These are phyloP conservation scores for Phialophora macrospora DNA, from an alignment of 2,329 filamentous ascomycete genomes.

Conservation along the genomic window DNA sequence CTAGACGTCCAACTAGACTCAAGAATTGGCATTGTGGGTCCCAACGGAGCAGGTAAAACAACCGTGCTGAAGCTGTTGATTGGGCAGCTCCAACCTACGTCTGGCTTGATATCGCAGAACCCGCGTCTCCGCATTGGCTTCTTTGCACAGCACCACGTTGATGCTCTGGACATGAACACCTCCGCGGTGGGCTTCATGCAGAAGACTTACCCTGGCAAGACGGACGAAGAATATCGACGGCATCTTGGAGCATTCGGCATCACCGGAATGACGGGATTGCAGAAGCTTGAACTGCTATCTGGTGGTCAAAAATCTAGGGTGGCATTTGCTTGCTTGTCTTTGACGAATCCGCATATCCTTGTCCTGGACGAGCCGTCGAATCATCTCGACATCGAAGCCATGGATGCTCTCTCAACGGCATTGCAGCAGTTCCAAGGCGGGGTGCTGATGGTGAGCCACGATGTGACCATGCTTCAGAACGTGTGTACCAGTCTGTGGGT, in stretches of 20 bases:
- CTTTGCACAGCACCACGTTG: slow-evolving; percentile 98
- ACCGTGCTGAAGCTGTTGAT: slow-evolving; percentile 98
- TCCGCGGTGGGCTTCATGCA: slow-evolving; percentile 97
- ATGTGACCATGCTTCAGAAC: slow-evolving; percentile 97
- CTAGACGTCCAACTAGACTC: slow-evolving; percentile 97
- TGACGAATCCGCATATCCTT: slow-evolving; percentile 94
- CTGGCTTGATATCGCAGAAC: slow-evolving; percentile 84
- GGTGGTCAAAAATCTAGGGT: slow-evolving; percentile 99
- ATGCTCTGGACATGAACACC: slow-evolving; percentile 85
- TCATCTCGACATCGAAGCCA: slow-evolving; percentile 97
- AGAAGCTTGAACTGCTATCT: slow-evolving; percentile 92
- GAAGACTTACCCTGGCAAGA: slow-evolving; percentile 83
- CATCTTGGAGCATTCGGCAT: slow-evolving; percentile 85
- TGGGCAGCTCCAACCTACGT: slow-evolving; percentile 75
- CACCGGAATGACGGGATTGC: slow-evolving; percentile 92
- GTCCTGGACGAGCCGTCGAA: slow-evolving; percentile 98
- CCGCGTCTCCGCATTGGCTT: slow-evolving; percentile 89
- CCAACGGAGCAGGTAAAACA: slow-evolving; percentile 98
- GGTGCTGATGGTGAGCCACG: slow-evolving; percentile 98
- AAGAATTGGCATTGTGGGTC: slow-evolving; percentile 97
- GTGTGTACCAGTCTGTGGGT: slow-evolving; percentile 97
- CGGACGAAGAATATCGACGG: slow-evolving; percentile 94
- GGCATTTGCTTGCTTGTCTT: slow-evolving; percentile 91
- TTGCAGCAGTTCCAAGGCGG: slow-evolving; percentile 87
- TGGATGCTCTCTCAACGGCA: slow-evolving; percentile 90